Conservation (phyloP, 2,329 filamentous ascomycete genomes). For the Aspergillus sp. region DNA sequence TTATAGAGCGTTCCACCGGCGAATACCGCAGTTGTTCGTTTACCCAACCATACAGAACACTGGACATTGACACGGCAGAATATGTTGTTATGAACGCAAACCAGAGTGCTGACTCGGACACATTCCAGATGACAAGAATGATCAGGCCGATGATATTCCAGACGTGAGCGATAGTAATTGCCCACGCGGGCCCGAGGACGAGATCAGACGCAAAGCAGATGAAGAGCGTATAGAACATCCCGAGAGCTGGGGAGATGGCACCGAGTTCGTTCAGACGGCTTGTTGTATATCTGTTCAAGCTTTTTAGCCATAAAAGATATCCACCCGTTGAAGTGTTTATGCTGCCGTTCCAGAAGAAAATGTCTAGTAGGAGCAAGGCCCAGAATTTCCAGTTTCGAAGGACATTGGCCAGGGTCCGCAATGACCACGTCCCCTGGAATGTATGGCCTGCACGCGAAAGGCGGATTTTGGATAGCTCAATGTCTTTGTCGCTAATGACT, state of each 20-base stretch:
- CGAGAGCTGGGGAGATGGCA: slow-evolving; percentile 54
- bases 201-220: slow-evolving; percentile 58
- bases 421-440: slow-evolving; percentile 30
- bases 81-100: slow-evolving; percentile 55
- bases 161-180: slow-evolving; percentile 52
- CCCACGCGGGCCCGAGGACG: slow-evolving; percentile 53
- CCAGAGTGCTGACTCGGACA: slow-evolving; percentile 56
- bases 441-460: slow-evolving; percentile 48
- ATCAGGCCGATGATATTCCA: slow-evolving; percentile 56
- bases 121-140: slow-evolving; percentile 57
- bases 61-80: slow-evolving; percentile 53
- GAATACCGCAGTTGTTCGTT: slow-evolving; percentile 49
- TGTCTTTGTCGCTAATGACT: slow-evolving; percentile 49
- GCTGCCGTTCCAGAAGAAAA: slow-evolving; percentile 58
- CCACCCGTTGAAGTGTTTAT: slow-evolving; percentile 50
- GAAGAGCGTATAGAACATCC: slow-evolving; percentile 57
- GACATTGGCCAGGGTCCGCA: slow-evolving; percentile 32
- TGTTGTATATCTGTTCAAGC: slow-evolving; percentile 48
- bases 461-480: slow-evolving; percentile 47
- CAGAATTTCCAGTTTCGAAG: slow-evolving; percentile 50
- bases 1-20: slow-evolving; percentile 48
- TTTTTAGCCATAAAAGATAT: slow-evolving; percentile 61
- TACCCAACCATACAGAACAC: slow-evolving; percentile 57
- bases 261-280: slow-evolving; percentile 53
- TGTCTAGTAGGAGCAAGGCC: slow-evolving; percentile 51